Evolutionary conservation across 2,329 filamentous ascomycete species (phyloP), one percentile per base, ranked within the genome.

Genomic region (Neonectria neomacrospora): DNA sequence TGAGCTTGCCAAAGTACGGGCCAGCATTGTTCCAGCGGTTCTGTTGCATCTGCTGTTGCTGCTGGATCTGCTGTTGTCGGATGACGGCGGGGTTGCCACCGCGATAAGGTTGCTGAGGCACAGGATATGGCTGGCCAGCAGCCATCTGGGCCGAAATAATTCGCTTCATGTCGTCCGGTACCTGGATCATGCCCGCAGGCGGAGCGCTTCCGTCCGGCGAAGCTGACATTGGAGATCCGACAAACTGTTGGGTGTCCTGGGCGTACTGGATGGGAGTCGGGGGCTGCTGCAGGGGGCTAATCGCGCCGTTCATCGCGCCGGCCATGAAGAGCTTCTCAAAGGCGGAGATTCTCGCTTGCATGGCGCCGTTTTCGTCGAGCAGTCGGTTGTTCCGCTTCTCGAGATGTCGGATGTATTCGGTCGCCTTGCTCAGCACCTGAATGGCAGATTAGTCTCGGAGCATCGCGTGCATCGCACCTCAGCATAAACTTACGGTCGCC

Each of bases 391-490:
- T 97, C 12, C 94, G 89, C 80, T 96, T 96, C 78, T 98, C 95
- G 2, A 98, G 82, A 79, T 98, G 94, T 39, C 90, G 88, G 69
- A 98, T 98, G 72, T 98, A 98, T 76, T 98, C 95, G 6, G 95
- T 97, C 2, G 95, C 95, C 78, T 98, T 98, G 68, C 93, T 94
- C 45, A 98, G 81, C 54, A 98, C 86, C 85, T 88, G n/a, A 18
- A 50, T 5, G 8, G 5, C 9, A 10, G 1, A 54, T 72, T 64
- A 70, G 64, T 12, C 10, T 50, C 32, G 12, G 47, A 22, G 23
- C 23, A 20, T 10, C 11, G n/a, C 7, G n/a, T 3, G 28, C 20
- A 34, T 32, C 23, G 54, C 23, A n/a, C 50, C 23, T 30, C 45
- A 7, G 30, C 5, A 37, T 48, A 3, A 28, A 69, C 77, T 42